Evolutionary conservation across 2,329 filamentous ascomycete species (phyloP), one percentile per base, ranked within the genome.

Genomic region (Diaporthe australafricana): DNA sequence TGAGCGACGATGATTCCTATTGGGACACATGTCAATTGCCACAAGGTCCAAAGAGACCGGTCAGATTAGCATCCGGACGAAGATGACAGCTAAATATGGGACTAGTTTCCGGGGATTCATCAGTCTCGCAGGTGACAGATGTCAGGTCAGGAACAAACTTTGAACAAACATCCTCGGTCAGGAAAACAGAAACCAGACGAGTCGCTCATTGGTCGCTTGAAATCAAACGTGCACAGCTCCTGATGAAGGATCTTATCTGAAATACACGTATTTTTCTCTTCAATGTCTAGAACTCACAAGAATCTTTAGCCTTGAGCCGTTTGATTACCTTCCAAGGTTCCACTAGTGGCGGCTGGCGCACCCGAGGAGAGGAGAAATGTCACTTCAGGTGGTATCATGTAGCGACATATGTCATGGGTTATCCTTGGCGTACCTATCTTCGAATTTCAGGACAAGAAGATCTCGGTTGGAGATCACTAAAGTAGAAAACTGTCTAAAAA

Each of bases 261-360:
- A 22, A n/a, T n/a, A n/a, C n/a, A n/a, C n/a, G n/a, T 25, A 17
- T 40, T 38, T 32, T 38, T 56, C n/a, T 38, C 30, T 32, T 38
- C 11, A 16, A 3, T 5, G 5, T 35, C 32, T 35, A 2, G 30
- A n/a, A 55, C n/a, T 32, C 32, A 5, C 25, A 62, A 32, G 56
- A 17, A 32, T 7, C 40, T 32, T 25, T 8, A n/a, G 22, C 4
- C 40, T 63, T 48, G 27, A 12, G 8, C 42, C 42, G 30, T n/a
- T 30, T 55, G 52, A 12, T 30, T 55, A 14, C 11, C 22, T 48
- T 22, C n/a, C 42, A 62, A 35, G 40, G 57, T 62, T 47, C 57
- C 17, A 63, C 42, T 63, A 63, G 57, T 63, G 42, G 57, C 30
- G 57, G 57, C 27, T 63, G 42, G 11, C 42, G 27, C 42, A 63